Evolutionary conservation across 768 basidiomycete genomes (phyloP).

Genomic region (Naganishia kalamii): DNA sequence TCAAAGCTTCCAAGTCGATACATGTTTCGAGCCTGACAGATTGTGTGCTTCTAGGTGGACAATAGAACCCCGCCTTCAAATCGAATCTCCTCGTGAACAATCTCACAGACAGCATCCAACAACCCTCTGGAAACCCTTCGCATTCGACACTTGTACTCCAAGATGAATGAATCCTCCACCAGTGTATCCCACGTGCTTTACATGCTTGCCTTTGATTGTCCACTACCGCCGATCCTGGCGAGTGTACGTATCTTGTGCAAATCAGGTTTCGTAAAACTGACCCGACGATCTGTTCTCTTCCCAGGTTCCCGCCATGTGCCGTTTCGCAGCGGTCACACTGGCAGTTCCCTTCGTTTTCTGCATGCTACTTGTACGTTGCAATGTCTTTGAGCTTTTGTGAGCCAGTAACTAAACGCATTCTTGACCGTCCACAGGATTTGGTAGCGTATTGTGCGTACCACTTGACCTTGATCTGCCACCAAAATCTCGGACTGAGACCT

Average conservation of each 20-base stretch:
- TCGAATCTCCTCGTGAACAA: too few species aligned
- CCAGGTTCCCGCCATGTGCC: constrained; percentile 3
- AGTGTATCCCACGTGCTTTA: neutral
- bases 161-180: neutral
- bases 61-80: too few species aligned
- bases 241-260: neutral
- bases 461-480: neutral
- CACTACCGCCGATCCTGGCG: neutral
- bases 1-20: too few species aligned
- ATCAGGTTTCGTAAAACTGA: neutral
- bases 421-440: neutral
- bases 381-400: neutral
- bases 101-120: too few species aligned
- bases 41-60: too few species aligned
- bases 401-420: neutral
- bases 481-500: neutral
- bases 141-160: neutral
- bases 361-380: neutral
- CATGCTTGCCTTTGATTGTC: constrained; percentile 4
- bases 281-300: neutral
- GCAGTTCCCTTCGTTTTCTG: constrained; percentile 12
- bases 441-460: constrained; percentile 14
- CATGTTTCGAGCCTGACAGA: neutral
- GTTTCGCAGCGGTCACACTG: neutral
- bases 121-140: too few species aligned